Evolutionary conservation across 163 green algal genomes (phyloP).

Genomic region (Chlamydomonas reinhardtii): DNA sequence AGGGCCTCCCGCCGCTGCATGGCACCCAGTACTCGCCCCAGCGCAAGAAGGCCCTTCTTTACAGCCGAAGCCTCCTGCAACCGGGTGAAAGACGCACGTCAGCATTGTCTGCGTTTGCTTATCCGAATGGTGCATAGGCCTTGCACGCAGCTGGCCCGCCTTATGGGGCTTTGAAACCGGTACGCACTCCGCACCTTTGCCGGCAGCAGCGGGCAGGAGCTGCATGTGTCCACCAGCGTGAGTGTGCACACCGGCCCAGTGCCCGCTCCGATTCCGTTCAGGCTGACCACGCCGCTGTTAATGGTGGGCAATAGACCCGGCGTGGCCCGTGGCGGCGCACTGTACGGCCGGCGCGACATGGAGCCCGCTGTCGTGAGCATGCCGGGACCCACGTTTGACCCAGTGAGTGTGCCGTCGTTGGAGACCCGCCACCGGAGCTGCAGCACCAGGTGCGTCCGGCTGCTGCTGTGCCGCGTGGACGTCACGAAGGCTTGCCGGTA

Average conservation of each 20-base stretch:
- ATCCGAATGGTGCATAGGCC: no score
- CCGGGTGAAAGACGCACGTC: neutral
- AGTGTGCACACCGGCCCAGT: slow-evolving; percentile 26
- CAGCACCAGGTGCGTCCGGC: slow-evolving; percentile 43
- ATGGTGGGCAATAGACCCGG: neutral
- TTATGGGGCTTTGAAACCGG: no score
- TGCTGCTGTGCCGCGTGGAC: slow-evolving; percentile 33
- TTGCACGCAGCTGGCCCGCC: no score
- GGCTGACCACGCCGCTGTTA: no score
- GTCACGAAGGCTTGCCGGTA: slow-evolving; percentile 25
- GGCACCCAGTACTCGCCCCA: slow-evolving; percentile 12
- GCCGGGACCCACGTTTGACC: no score
- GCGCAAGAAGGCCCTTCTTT: slow-evolving; percentile 35
- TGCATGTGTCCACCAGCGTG: slow-evolving; percentile 43
- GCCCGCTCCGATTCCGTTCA: no score
- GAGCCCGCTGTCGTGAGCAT: no score
- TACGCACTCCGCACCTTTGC: slow-evolving; percentile 35
- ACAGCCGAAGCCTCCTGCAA: slow-evolving; percentile 33
- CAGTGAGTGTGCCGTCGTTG: neutral
- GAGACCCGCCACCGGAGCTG: slow-evolving; percentile 41
- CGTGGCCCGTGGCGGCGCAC: slow-evolving; percentile 3
- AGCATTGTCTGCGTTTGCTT: no score
- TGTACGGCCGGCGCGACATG: slow-evolving; percentile 4
- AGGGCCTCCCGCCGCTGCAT: slow-evolving; percentile 6
- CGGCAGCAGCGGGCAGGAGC: slow-evolving; percentile 33